Evolutionary conservation across 1,139 yeast genomes (phyloP).

Genomic region (Debaryomyces coudertii): DNA sequence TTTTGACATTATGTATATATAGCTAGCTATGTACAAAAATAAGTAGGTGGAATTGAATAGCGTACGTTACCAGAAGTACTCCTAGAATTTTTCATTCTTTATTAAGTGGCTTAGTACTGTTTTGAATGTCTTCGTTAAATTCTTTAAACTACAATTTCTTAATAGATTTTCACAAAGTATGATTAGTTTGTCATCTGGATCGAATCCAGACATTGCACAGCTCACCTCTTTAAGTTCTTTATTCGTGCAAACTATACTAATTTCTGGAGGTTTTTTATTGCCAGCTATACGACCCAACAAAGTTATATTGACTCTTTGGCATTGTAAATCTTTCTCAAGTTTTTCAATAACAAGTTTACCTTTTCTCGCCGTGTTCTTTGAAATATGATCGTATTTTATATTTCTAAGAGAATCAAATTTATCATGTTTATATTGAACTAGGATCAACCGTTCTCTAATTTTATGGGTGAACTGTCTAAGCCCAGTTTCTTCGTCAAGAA

Average conservation of each 20-base stretch:
- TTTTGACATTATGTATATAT: constrained; percentile 10
- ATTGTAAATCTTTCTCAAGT: constrained; percentile 30
- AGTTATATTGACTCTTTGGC: constrained; percentile 24
- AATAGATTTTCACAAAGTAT: constrained; percentile 21
- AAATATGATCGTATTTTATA: constrained; percentile 18
- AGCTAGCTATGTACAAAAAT: not conserved
- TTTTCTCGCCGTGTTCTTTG: constrained; percentile 3
- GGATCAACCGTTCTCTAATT: constrained; percentile 24
- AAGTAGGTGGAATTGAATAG: constrained; percentile 3
- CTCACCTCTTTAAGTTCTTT: constrained; percentile 20
- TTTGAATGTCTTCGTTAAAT: constrained; percentile 23
- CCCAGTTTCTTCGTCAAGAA: constrained; percentile 7
- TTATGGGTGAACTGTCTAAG: constrained; percentile 18
- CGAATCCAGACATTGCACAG: constrained; percentile 10
- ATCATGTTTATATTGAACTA: constrained; percentile 37
- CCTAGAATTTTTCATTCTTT: constrained; percentile 14
- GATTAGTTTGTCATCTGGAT: constrained; percentile 10
- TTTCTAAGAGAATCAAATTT: constrained; percentile 24
- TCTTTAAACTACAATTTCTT: constrained; percentile 20
- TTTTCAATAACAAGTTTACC: constrained; percentile 15
- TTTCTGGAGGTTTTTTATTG: constrained; percentile 12
- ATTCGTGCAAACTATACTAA: constrained; percentile 25
- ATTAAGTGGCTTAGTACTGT: constrained; percentile 18
- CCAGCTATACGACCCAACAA: constrained; percentile 5
- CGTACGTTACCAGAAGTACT: constrained; percentile 8